Conservation (phyloP, 495 filamentous ascomycete species). For the Xylaria curta region DNA sequence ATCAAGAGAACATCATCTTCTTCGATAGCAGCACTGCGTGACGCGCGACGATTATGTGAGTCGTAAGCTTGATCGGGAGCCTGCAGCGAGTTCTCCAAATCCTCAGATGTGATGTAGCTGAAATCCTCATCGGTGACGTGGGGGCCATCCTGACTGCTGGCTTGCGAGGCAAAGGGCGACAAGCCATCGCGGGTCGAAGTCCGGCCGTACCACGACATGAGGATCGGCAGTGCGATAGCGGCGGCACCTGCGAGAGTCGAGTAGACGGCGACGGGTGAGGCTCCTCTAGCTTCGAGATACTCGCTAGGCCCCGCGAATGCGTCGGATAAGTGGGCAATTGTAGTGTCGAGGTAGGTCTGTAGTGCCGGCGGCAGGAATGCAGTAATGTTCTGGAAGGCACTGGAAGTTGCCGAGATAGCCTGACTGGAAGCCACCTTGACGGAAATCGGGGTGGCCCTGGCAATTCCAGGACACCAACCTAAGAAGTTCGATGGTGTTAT, state of each 20-base stretch:
- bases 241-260: slow-evolving; percentile 52
- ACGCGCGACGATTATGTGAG: slow-evolving; percentile 39
- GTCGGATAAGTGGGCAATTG: slow-evolving; percentile 46
- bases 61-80: slow-evolving; percentile 41
- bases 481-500: slow-evolving; percentile 17
- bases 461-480: slow-evolving; percentile 26
- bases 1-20: slow-evolving; percentile 83
- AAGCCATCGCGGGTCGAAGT: slow-evolving; percentile 56
- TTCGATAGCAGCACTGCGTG: slow-evolving; percentile 39
- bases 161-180: slow-evolving; percentile 62
- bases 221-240: slow-evolving; percentile 55
- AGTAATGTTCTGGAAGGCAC: slow-evolving; percentile 56
- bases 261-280: slow-evolving; percentile 54
- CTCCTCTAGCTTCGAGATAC: slow-evolving; percentile 58
- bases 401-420: slow-evolving; percentile 55
- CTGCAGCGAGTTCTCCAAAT: slow-evolving; percentile 56
- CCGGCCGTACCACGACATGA: slow-evolving; percentile 70
- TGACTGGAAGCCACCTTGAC: slow-evolving; percentile 63
- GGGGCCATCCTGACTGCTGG: slow-evolving; percentile 54
- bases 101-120: slow-evolving; percentile 78
- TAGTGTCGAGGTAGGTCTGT: slow-evolving; percentile 55
- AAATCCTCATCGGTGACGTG: slow-evolving; percentile 79
- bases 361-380: slow-evolving; percentile 51
- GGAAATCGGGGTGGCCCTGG: slow-evolving; percentile 28
- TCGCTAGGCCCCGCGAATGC: slow-evolving; percentile 61